Evolutionary conservation across 2,329 filamentous ascomycete species (phyloP).

Genomic region (Scedosporium dehoogii): DNA sequence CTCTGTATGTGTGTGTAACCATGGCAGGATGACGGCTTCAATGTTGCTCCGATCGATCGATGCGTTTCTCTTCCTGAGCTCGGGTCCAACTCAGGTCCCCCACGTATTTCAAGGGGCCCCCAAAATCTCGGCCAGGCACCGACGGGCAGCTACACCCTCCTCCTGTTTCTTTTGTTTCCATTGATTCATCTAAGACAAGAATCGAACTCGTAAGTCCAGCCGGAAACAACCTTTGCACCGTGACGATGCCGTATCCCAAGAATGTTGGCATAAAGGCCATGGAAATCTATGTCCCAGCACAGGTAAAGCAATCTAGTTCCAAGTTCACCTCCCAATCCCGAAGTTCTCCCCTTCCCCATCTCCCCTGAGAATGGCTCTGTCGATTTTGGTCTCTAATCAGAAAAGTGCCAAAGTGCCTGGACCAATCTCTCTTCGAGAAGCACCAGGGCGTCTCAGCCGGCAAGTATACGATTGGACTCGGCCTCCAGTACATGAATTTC

Average conservation of each 20-base stretch:
- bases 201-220: too few relatives aligned
- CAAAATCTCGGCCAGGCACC: too few relatives aligned
- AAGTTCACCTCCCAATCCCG: conserved; percentile 9
- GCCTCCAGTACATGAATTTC: conserved; percentile 87
- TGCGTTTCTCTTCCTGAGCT: too few relatives aligned
- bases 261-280: conserved; percentile 92
- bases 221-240: conserved; percentile 13
- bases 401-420: conserved; percentile 76
- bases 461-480: conserved; percentile 86
- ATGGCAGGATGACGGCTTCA: too few relatives aligned
- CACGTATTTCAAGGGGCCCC: too few relatives aligned
- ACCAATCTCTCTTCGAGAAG: conserved; percentile 73
- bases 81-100: too few relatives aligned
- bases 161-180: too few relatives aligned
- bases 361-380: neutral
- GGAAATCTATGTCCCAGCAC: conserved; percentile 78
- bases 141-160: too few relatives aligned
- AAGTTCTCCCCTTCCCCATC: conserved; percentile 21
- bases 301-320: conserved; percentile 38
- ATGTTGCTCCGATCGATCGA: too few relatives aligned
- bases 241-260: conserved; percentile 67
- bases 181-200: too few relatives aligned
- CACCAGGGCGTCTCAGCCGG: conserved; percentile 74
- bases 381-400: neutral
- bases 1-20: too few relatives aligned